A percentile compares a stretch with the other conserved stretches of the same genome.
These are phyloP conservation scores for Venustampulla echinocandica DNA, from an alignment of 495 filamentous ascomycete genomes.

Conservation along the genomic window DNA sequence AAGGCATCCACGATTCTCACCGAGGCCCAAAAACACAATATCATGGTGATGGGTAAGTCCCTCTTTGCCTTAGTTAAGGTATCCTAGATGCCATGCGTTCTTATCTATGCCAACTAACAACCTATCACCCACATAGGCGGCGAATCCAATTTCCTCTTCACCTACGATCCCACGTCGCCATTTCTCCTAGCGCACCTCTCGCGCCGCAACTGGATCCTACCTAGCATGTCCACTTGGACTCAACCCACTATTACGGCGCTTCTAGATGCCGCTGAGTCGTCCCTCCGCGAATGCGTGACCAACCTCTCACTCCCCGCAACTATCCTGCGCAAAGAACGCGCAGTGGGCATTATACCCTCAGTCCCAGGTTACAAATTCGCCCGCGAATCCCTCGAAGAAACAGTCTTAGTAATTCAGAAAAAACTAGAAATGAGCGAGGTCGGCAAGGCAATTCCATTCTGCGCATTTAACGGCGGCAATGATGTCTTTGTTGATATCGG, in stretches of 20 bases:
- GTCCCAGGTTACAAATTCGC: constrained; percentile 53
- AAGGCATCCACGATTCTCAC: constrained; percentile 51
- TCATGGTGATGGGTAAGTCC: constrained; percentile 70
- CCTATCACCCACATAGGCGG: constrained; percentile 23
- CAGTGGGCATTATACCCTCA: constrained; percentile 78
- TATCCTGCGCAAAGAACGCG: constrained; percentile 82
- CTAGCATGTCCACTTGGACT: constrained; percentile 80
- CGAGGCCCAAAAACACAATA: constrained; percentile 54
- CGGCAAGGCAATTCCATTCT: constrained; percentile 73
- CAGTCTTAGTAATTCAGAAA: constrained; percentile 87
- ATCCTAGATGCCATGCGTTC: background rate
- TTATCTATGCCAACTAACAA: background rate
- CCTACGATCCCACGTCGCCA: constrained; percentile 48
- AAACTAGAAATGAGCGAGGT: constrained; percentile 72
- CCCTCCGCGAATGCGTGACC: constrained; percentile 66
- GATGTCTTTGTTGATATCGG: constrained; percentile 99
- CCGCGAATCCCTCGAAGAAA: constrained; percentile 90
- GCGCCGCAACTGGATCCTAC: constrained; percentile 66
- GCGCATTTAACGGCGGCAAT: constrained; percentile 95
- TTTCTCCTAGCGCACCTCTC: constrained; percentile 55
- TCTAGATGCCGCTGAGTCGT: constrained; percentile 77
- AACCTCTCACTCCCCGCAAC: constrained; percentile 68
- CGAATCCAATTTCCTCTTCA: constrained; percentile 82
- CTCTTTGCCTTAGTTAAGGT: background rate
- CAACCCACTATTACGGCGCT: constrained; percentile 68